Conservation (phyloP, 2,329 filamentous ascomycete species). For the Cylindrodendrum hubeiense region DNA sequence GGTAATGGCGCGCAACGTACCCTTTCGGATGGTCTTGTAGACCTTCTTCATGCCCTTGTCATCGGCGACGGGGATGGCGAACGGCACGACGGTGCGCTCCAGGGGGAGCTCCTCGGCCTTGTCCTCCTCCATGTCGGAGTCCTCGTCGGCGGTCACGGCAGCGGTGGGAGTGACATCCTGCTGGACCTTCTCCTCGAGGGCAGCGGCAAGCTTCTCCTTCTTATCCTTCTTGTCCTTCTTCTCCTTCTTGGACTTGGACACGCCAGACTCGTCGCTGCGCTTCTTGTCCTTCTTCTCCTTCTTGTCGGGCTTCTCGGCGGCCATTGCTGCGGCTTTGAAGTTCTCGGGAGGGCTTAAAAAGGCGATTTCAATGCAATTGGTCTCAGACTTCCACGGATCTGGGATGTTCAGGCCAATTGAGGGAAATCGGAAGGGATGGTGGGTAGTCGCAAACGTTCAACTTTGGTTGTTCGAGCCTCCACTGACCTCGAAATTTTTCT, state of each 20-base stretch:
- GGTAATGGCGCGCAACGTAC: constrained; percentile 52
- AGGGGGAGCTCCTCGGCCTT: constrained; percentile 56
- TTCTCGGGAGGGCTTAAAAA: constrained; percentile 18
- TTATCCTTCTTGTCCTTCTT: constrained; percentile 78
- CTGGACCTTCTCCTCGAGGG: constrained; percentile 75
- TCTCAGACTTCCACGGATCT: constrained; percentile 20
- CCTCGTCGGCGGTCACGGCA: constrained; percentile 56
- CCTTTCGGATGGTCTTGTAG: constrained; percentile 68
- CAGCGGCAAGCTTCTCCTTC: constrained; percentile 78
- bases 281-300: constrained; percentile 72
- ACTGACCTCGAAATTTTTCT: constrained; percentile 49
- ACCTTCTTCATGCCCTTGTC: constrained; percentile 79
- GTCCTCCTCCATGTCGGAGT: constrained; percentile 62
- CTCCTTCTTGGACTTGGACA: constrained; percentile 68
- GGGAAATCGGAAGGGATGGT: constrained; percentile 26
- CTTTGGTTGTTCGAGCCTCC: constrained; percentile 41
- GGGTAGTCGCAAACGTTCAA: constrained; percentile 39
- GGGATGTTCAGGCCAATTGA: constrained; percentile 38
- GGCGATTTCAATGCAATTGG: constrained; percentile 24
- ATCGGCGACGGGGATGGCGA: constrained; percentile 84
- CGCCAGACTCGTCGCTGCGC: constrained; percentile 66
- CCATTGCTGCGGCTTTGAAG: constrained; percentile 52
- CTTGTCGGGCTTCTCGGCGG: constrained; percentile 62
- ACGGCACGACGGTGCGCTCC: constrained; percentile 78
- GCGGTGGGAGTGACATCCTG: constrained; percentile 60